phyloP scores from a whole-genome alignment of 345 rosid species.

The Hirschfeldia incana region DNA sequence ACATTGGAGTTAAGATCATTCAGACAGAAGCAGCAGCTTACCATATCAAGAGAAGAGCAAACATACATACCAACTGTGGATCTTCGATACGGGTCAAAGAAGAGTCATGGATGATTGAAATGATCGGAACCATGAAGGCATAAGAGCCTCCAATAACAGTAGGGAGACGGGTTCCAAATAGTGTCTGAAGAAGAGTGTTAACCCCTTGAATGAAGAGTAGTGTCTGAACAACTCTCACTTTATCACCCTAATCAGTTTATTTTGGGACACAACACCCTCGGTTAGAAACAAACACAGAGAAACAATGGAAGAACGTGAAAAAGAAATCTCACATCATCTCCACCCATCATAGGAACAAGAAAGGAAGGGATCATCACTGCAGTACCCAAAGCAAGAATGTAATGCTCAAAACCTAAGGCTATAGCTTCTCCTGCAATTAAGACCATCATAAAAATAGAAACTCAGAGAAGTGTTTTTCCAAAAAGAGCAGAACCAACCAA shows the following conservation, averaged over 20 bases:
- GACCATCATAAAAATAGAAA: neutral
- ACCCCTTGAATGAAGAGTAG: slow-evolving; percentile 87
- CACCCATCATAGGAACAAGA: slow-evolving; percentile 98
- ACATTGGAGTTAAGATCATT: neutral
- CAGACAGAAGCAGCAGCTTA: neutral
- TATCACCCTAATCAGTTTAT: slow-evolving; percentile 92
- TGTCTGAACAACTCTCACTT: slow-evolving; percentile 94
- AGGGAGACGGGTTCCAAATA: slow-evolving; percentile 92
- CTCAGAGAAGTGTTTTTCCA: neutral
- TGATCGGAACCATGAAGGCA: slow-evolving; percentile 94
- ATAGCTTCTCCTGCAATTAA: slow-evolving; percentile 79
- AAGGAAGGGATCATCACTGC: slow-evolving; percentile 99
- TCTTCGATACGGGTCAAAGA: slow-evolving; percentile 72
- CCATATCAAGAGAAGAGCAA: neutral
- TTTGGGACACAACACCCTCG: too few species aligned
- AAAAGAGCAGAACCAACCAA: neutral
- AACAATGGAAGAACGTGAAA: too few species aligned
- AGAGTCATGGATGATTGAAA: slow-evolving; percentile 87
- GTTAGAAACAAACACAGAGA: too few species aligned
- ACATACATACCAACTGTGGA: slow-evolving; percentile 65
- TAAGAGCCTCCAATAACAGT: slow-evolving; percentile 97
- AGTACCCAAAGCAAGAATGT: slow-evolving; percentile 90
- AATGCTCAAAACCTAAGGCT: slow-evolving; percentile 94
- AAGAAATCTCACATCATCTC: slow-evolving; percentile 84
- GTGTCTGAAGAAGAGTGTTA: slow-evolving; percentile 85